Conservation (phyloP, 495 filamentous ascomycete species). For the Opeltia flavorubescens region DNA sequence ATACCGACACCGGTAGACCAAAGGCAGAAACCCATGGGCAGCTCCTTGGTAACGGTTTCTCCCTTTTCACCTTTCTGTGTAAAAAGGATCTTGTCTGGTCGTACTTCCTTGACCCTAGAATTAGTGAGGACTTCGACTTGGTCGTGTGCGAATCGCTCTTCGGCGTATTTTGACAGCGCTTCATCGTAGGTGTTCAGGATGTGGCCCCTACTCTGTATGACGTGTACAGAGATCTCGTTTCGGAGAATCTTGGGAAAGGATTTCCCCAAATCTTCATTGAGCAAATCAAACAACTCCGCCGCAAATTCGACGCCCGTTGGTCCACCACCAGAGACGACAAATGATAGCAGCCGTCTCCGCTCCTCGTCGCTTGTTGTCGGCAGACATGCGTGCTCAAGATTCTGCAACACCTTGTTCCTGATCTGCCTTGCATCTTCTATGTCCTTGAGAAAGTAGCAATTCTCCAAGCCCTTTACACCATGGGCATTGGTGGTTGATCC, state of each 20-base stretch:
- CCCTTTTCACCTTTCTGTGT: constrained; percentile 64
- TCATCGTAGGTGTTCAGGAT: constrained; percentile 99
- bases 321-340: constrained; percentile 88
- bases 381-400: constrained; percentile 84
- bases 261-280: constrained; percentile 82
- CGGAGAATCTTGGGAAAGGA: constrained; percentile 80
- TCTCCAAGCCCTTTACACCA: constrained; percentile 86
- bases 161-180: constrained; percentile 80
- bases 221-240: constrained; percentile 93
- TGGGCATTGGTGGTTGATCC: constrained; percentile 87
- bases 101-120: constrained; percentile 79
- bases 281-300: constrained; percentile 85
- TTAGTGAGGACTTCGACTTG: constrained; percentile 84
- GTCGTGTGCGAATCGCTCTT: constrained; percentile 72
- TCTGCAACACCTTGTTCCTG: constrained; percentile 78
- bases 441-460: constrained; percentile 89
- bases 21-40: constrained; percentile 91
- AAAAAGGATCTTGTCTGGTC: constrained; percentile 71
- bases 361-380: constrained; percentile 88
- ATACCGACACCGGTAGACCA: constrained; percentile 88
- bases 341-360: constrained; percentile 73
- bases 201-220: constrained; percentile 85
- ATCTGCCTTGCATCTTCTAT: constrained; percentile 84
- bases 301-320: constrained; percentile 97
- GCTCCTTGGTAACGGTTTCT: constrained; percentile 66